Evolutionary conservation across 768 basidiomycete genomes (phyloP), one percentile per base, ranked within the genome.

Genomic region (Tremella yokohamensis): DNA sequence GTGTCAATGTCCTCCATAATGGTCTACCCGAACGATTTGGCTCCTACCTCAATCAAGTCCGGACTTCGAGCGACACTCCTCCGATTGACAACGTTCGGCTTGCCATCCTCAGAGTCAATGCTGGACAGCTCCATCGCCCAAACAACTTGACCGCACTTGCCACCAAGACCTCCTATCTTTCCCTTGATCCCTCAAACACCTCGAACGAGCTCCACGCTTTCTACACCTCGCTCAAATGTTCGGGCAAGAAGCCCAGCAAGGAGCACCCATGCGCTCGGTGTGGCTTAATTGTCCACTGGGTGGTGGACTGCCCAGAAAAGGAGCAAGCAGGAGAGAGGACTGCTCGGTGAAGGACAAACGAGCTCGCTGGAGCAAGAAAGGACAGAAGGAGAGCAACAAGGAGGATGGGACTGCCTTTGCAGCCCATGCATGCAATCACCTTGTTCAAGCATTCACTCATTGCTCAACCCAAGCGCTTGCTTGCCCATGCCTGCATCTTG

Each of bases 261-360:
- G 52, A 34, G 52, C 52, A 53, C 19, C 52, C 52, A 15, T 53
- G 52, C 37, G 52, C 52, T 53, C 52, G 52, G n/a, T 53, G 52
- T 19, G 52, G 52, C 18, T 53, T 29, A 12, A 19, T 13, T 19
- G 6, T 39, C 38, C 52, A 53, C 52, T 53, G 52, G 52, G 52
- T 53, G 25, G 29, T 53, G 18, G 52, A 53, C 52, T 53, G 52
- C 38, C 25, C 52, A n/a, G 37, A 53, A 13, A 19, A 19, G 29
- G 37, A 34, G 18, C 26, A 53, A 13, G 34, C 38, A 18, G 29
- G 37, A 13, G 34, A 53, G 7, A n/a, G 42, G 22, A 45, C 2
- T 29, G 26, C 18, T 37, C 52, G 37, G n/a, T 18, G 16, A 53
- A 34, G 15, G 42, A 22, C n/a, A n/a, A 15, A 16, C 4, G 42